phyloP scores from a whole-genome alignment of 441 rosid genomes.

The Breynia disticha region DNA sequence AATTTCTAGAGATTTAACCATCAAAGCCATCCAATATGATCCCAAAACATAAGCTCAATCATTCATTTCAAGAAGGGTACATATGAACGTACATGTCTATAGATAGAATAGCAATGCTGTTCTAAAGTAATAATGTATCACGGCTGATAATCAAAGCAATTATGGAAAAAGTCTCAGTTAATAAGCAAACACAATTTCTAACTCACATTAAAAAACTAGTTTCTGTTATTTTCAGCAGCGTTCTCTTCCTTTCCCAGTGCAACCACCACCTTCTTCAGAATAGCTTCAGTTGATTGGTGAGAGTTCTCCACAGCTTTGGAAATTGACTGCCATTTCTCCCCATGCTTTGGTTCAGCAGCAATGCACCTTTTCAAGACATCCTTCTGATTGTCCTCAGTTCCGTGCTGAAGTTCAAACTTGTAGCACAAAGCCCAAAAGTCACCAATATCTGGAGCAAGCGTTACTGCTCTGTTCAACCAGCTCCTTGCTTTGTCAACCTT shows the following conservation, averaged over 20 bases:
- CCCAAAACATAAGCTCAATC: no score
- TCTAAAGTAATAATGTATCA: no score
- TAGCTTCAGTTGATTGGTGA: conserved; percentile 70
- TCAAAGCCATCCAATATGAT: no score
- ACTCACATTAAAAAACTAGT: conserved; percentile 14
- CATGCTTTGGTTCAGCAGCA: conserved; percentile 82
- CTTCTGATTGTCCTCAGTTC: conserved; percentile 65
- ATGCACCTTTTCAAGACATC: conserved; percentile 69
- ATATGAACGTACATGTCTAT: no score
- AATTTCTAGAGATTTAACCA: no score
- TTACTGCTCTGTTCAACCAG: conserved; percentile 79
- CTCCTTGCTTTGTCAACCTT: conserved; percentile 85
- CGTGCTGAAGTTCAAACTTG: conserved; percentile 89
- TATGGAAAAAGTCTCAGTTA: no score
- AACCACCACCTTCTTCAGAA: conserved; percentile 67
- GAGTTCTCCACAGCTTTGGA: conserved; percentile 88
- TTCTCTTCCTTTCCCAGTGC: conserved; percentile 78
- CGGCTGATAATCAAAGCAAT: no score
- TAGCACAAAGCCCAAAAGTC: conserved; percentile 89
- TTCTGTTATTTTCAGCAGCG: conserved; percentile 42
- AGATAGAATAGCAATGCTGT: no score
- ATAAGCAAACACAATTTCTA: no score
- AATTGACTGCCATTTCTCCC: conserved; percentile 84
- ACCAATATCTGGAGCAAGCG: conserved; percentile 70
- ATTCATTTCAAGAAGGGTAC: no score